These are phyloP conservation scores for Wickerhamomyces hampshirensis DNA, from an alignment of 805 yeast genomes.

Conservation along the genomic window DNA sequence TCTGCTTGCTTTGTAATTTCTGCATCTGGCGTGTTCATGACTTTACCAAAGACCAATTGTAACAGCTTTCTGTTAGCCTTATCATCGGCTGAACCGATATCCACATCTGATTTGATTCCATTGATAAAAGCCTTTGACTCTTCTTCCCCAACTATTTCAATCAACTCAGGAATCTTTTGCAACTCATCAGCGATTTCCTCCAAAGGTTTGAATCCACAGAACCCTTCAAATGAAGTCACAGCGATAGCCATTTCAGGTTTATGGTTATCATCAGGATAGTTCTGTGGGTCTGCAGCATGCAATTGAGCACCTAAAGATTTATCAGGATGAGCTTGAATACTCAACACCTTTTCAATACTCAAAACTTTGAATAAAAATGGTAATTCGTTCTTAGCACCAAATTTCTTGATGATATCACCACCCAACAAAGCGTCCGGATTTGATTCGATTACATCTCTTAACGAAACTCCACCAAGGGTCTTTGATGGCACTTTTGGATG, in stretches of 20 bases:
- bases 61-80: slow-evolving; percentile 56
- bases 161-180: slow-evolving; percentile 71
- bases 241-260: slow-evolving; percentile 99
- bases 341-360: slow-evolving; percentile 86
- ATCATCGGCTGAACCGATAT: slow-evolving; percentile 47
- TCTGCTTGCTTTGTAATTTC: slow-evolving; percentile 51
- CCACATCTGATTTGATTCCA: slow-evolving; percentile 39
- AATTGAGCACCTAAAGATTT: slow-evolving; percentile 73
- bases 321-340: slow-evolving; percentile 98
- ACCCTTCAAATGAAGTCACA: slow-evolving; percentile 91
- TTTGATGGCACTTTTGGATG: slow-evolving; percentile 89
- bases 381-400: slow-evolving; percentile 63
- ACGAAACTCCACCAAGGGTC: slow-evolving; percentile 44
- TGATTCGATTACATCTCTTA: slow-evolving; percentile 61
- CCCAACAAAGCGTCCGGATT: slow-evolving; percentile 62
- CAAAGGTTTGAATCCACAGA: slow-evolving; percentile 96
- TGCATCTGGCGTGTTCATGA: slow-evolving; percentile 80
- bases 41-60: slow-evolving; percentile 69
- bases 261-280: slow-evolving; percentile 97
- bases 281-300: slow-evolving; percentile 79
- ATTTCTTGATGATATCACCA: slow-evolving; percentile 51
- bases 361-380: slow-evolving; percentile 94
- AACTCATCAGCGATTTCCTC: slow-evolving; percentile 67
- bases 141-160: slow-evolving; percentile 61
- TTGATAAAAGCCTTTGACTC: slow-evolving; percentile 47